phyloP scores from a whole-genome alignment of 306 rosid species.

The Cicer cuneatum region DNA sequence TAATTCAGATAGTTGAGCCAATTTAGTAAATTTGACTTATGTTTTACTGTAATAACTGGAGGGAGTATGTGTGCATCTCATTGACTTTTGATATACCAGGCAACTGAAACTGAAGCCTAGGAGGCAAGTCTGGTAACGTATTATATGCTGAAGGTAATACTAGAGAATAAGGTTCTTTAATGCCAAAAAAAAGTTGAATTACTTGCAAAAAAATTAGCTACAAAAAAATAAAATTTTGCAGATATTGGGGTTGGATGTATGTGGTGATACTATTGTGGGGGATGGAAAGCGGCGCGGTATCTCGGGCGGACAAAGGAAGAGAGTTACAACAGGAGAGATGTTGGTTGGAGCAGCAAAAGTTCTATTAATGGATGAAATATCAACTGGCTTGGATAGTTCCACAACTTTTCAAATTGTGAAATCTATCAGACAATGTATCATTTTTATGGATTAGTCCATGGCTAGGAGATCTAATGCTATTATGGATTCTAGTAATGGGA shows the following conservation, averaged over 20 bases:
- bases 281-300: slow-evolving; percentile 80
- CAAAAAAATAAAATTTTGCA: slow-evolving; percentile 32
- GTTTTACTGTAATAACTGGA: too few relatives aligned
- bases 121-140: slow-evolving; percentile 67
- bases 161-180: neutral
- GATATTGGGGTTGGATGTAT: slow-evolving; percentile 83
- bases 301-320: slow-evolving; percentile 91
- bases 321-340: slow-evolving; percentile 83
- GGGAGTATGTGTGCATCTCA: neutral
- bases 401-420: slow-evolving; percentile 67
- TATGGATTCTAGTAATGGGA: slow-evolving; percentile 26
- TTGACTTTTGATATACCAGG: slow-evolving; percentile 44
- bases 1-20: too few relatives aligned
- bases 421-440: slow-evolving; percentile 50
- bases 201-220: neutral
- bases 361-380: slow-evolving; percentile 69
- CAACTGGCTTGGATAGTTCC: slow-evolving; percentile 67
- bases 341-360: slow-evolving; percentile 65
- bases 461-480: slow-evolving; percentile 19
- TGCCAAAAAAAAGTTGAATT: neutral
- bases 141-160: slow-evolving; percentile 71
- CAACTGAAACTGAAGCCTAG: slow-evolving; percentile 57
- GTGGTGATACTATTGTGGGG: slow-evolving; percentile 85
- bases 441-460: slow-evolving; percentile 52
- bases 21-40: too few relatives aligned